phyloP scores from a whole-genome alignment of 1,139 yeast species.

The Meyerozyma elateridarum region DNA sequence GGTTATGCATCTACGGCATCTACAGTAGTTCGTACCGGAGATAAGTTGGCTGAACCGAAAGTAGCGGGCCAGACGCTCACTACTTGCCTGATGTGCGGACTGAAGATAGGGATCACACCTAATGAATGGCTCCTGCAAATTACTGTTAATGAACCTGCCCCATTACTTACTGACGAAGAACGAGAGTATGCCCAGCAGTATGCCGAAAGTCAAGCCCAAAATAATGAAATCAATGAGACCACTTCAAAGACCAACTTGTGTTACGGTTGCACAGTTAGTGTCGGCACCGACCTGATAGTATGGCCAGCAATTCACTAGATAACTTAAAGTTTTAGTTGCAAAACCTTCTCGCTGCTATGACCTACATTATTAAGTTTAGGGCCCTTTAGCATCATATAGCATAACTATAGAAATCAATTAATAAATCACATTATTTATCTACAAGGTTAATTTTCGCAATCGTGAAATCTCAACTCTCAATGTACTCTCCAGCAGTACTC shows the following conservation, averaged over 20 bases:
- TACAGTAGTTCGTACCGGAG: slow-evolving; percentile 88
- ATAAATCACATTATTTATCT: too few relatives aligned
- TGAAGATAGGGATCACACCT: slow-evolving; percentile 51
- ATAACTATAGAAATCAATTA: too few relatives aligned
- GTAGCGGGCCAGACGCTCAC: slow-evolving; percentile 12
- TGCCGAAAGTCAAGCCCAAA: slow-evolving; percentile 9
- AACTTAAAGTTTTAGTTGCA: too few relatives aligned
- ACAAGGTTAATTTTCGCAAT: too few relatives aligned
- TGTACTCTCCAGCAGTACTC: slow-evolving; percentile 2
- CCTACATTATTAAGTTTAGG: too few relatives aligned
- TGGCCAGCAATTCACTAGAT: too few relatives aligned
- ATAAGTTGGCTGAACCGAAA: slow-evolving; percentile 63
- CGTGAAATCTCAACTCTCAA: too few relatives aligned
- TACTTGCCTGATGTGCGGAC: slow-evolving; percentile 51
- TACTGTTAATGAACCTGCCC: slow-evolving; percentile 60
- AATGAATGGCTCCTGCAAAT: slow-evolving; percentile 67
- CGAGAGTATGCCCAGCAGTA: slow-evolving; percentile 21
- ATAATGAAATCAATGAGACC: neutral
- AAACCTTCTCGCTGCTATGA: too few relatives aligned
- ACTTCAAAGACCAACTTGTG: slow-evolving; percentile 30
- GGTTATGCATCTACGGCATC: slow-evolving; percentile 91
- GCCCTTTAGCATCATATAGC: too few relatives aligned
- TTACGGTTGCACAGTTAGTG: slow-evolving; percentile 77
- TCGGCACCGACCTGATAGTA: too few relatives aligned
- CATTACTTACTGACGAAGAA: slow-evolving; percentile 48